Conservation (phyloP, 371 early-diverging fungal species). For the Saksenaea vasiformis region DNA sequence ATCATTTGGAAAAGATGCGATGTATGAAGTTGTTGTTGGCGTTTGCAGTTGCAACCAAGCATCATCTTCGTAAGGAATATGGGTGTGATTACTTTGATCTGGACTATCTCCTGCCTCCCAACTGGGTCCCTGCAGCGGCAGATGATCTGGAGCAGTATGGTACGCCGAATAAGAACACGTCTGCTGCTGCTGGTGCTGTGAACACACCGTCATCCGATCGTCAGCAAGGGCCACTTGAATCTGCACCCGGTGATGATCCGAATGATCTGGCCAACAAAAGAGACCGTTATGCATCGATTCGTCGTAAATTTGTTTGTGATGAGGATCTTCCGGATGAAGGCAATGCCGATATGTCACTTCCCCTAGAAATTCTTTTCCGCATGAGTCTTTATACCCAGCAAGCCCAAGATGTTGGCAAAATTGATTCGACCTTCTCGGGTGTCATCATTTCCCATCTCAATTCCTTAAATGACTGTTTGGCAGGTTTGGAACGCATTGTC, state of each 20-base stretch:
- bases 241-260: constrained; percentile 14
- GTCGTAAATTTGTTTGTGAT: constrained; percentile 27
- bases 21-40: constrained; percentile 77
- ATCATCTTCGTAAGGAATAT: constrained; percentile 70
- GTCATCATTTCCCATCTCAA: constrained; percentile 53
- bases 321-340: constrained; percentile 47
- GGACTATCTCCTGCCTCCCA: constrained; percentile 52
- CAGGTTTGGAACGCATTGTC: constrained; percentile 75
- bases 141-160: constrained; percentile 20
- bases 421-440: constrained; percentile 53
- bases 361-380: constrained; percentile 61
- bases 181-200: too few species aligned
- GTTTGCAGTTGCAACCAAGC: constrained; percentile 68
- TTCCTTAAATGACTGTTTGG: constrained; percentile 65
- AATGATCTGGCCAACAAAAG: constrained; percentile 12
- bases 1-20: constrained; percentile 64
- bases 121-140: constrained; percentile 49
- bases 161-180: not conserved
- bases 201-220: not conserved
- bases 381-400: constrained; percentile 56
- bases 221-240: constrained; percentile 7
- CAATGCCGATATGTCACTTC: constrained; percentile 55
- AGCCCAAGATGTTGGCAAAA: constrained; percentile 43
- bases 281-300: constrained; percentile 1
- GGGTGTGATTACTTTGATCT: constrained; percentile 61